Evolutionary conservation across 768 basidiomycete species (phyloP), one percentile per base, ranked within the genome.

Genomic region (Plicaturopsis crispa): DNA sequence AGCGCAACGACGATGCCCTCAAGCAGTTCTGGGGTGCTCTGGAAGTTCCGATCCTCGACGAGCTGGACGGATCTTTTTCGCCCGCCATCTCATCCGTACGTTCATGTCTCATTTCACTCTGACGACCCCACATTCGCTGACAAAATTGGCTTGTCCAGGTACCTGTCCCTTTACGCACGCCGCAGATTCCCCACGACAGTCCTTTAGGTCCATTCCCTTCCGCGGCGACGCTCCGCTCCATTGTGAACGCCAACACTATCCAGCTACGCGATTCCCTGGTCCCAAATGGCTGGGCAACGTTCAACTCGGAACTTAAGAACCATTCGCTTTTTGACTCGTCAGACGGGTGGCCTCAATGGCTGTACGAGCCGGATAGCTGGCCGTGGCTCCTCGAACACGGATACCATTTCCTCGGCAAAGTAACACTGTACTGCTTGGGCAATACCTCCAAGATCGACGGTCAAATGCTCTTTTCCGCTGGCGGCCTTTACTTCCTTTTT

Each of bases 361-460:
- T 30, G 14, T 38, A 39, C 23, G 10, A 22, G 1, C 42, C 32
- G 0, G 8, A 8, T 18, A 42, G 43, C 21, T 24, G 19, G 17
- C 38, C 39, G 13, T 44, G 46, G 46, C 1, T n/a, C 1, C 4
- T 47, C 16, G 37, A 44, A 14, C 39, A 47, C 13, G 39, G 24
- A 12, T 47, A 38, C 11, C 38, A 42, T n/a, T 38, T 47, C 33
- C 39, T 42, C 3, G 46, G 39, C 6, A 7, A 19, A 4, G 28
- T 33, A 2, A 16, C 41, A 4, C 46, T 42, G 0, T 39, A 43
- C 12, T 14, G 8, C 26, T 28, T 8, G 8, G 14, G 26, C 8
- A 14, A 28, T 28, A 8, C 3, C 12, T 26, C 12, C 24, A 46
- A 4, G 22, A 14, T 4, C 10, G 26, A 28, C 14, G 8, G 8